Percentiles rank a stretch among this genome's conserved stretches.
These are phyloP conservation scores for Xylariaceae sp. DNA, from an alignment of 2,329 filamentous ascomycete genomes.

Conservation along the genomic window DNA sequence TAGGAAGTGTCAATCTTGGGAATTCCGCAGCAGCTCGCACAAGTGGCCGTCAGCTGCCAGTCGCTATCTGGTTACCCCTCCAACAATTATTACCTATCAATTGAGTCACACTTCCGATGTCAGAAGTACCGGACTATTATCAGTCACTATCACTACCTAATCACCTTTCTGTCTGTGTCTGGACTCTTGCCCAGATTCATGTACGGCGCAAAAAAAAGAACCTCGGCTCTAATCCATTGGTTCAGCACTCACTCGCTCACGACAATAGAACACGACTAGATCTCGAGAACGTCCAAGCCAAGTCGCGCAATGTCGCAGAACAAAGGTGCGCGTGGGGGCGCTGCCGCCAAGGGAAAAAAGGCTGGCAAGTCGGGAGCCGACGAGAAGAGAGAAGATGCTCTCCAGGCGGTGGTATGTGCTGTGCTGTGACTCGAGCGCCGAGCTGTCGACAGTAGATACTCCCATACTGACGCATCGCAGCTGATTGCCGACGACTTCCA, in stretches of 20 bases:
- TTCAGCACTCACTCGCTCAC: no score
- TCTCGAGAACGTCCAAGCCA: background rate
- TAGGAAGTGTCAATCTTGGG: background rate
- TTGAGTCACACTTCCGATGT: background rate
- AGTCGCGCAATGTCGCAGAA: conserved; percentile 27
- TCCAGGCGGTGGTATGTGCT: conserved; percentile 39
- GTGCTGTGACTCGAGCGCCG: background rate
- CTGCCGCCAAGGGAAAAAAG: conserved; percentile 48
- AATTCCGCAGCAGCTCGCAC: background rate
- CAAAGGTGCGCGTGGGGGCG: conserved; percentile 27
- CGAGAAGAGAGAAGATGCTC: conserved; percentile 54
- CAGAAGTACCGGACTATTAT: background rate
- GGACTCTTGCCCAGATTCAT: background rate
- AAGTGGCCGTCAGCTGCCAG: background rate
- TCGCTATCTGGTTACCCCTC: background rate
- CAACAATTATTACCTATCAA: background rate
- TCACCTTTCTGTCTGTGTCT: background rate
- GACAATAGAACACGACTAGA: background rate
- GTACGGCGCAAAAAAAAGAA: conserved; percentile 2
- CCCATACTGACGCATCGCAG: conserved; percentile 37
- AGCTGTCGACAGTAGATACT: background rate
- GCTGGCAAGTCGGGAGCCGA: conserved; percentile 43
- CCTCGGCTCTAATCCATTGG: background rate
- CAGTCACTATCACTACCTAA: background rate
- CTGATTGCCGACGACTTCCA: conserved; percentile 93